These are phyloP conservation scores for Thielaviopsis ethacetica DNA, from an alignment of 2,329 filamentous ascomycete species.

Conservation along the genomic window DNA sequence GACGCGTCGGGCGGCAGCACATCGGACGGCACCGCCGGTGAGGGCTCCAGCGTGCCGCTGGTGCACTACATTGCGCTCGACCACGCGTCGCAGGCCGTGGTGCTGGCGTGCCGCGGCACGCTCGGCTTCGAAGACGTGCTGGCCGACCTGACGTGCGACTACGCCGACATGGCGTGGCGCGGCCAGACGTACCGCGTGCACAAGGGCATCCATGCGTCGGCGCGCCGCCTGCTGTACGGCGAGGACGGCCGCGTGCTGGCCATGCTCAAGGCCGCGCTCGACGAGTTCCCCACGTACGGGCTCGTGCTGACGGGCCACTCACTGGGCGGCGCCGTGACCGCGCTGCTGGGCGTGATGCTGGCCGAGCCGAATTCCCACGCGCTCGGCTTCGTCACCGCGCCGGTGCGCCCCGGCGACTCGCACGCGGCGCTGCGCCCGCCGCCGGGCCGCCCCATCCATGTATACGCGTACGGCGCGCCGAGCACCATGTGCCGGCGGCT, in stretches of 20 bases:
- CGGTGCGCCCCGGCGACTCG: conserved; percentile 17
- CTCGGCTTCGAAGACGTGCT: conserved; percentile 59
- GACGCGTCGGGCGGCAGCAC: conserved; percentile 53
- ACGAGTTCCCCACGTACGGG: conserved; percentile 52
- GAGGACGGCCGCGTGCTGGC: conserved; percentile 49
- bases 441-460: conserved; percentile 53
- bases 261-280: conserved; percentile 47
- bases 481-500: conserved; percentile 56
- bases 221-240: conserved; percentile 48
- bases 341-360: conserved; percentile 54
- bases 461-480: conserved; percentile 64
- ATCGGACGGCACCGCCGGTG: conserved; percentile 45
- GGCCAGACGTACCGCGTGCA: conserved; percentile 52
- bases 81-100: conserved; percentile 53
- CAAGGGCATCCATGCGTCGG: conserved; percentile 59
- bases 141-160: conserved; percentile 59
- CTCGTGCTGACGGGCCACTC: conserved; percentile 55
- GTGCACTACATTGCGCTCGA: conserved; percentile 61
- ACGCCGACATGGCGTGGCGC: conserved; percentile 48
- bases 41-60: conserved; percentile 41
- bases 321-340: conserved; percentile 52
- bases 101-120: conserved; percentile 56
- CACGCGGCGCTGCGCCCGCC: conserved; percentile 25
- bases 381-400: conserved; percentile 46
- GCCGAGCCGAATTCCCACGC: conserved; percentile 38